Base-by-base conservation (phyloP, 2,329 filamentous ascomycete species). In the Cladophialophora immunda region DNA sequence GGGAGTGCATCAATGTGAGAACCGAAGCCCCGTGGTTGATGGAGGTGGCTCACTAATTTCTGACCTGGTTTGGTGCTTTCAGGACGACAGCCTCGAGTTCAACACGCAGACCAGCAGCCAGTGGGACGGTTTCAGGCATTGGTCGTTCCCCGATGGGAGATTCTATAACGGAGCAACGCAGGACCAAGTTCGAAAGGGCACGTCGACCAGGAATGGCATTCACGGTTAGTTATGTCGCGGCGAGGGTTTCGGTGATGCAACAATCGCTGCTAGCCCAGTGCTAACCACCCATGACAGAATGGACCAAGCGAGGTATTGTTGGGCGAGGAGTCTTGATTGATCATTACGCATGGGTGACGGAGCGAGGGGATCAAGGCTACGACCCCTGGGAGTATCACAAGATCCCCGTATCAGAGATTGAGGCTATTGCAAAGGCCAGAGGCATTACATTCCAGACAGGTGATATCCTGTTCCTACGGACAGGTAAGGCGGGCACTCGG, bases 321-420 rank as follows among this genome's bases (percentile, higher is more conserved):
- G 81, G 80, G 36, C 79, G 81, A 3, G 81, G 81, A 17, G 77
- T 84, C n/a, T 76, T 84, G 25, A 71, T 83, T 36, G 81, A 83
- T 75, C 82, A 78, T 58, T 74, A 73, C 57, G 66, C 75, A 9
- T 87, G 83, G 57, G 80, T 84, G 6, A 79, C 83, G 53, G 81
- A 81, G 4, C 82, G 84, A 59, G 81, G 82, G 7, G 82, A 83
- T 15, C 61, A 75, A 25, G 13, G n/a, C 2, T 86, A 83, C 65
- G 79, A 85, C 67, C 81, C 86, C 0, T 82, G 87, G 59, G 80
- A 80, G 2, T 78, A 80, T 0, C 79, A 87, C 13, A 70, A 77
- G 0, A 73, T 65, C 22, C 30, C 65, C 4, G 30, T 67, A 2
- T 57, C 53, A 76, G 9, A 68, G 19, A 45, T 73, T 1, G 38